These are phyloP conservation scores for Xylariaceae sp. DNA, from an alignment of 2,329 filamentous ascomycete genomes.

Conservation along the genomic window DNA sequence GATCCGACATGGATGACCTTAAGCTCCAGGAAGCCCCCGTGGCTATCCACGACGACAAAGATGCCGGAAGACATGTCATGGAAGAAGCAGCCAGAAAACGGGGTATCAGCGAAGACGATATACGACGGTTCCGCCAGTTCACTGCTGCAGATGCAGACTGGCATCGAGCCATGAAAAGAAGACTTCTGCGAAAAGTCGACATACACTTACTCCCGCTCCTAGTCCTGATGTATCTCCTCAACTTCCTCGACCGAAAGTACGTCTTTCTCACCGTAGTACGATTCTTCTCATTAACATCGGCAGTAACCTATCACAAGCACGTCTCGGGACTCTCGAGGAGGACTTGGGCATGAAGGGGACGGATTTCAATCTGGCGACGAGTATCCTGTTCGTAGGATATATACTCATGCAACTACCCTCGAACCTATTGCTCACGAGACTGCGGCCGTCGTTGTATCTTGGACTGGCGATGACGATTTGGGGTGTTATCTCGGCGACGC, in stretches of 20 bases:
- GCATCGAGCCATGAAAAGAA: conserved; percentile 29
- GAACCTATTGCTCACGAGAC: conserved; percentile 51
- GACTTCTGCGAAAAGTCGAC: conserved; percentile 47
- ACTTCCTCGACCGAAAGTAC: conserved; percentile 47
- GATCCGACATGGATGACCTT: conserved; percentile 4
- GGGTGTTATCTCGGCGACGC: conserved; percentile 38
- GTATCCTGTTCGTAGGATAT: conserved; percentile 55
- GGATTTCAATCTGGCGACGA: conserved; percentile 52
- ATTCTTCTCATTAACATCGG: conserved; percentile 4
- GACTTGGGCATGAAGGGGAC: conserved; percentile 51
- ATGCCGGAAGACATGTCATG: conserved; percentile 1
- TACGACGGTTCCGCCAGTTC: conserved; percentile 27
- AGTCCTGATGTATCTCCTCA: conserved; percentile 51
- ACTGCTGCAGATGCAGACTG: conserved; percentile 26
- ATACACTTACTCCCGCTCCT: conserved; percentile 47
- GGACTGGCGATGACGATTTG: conserved; percentile 40
- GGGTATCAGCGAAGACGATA: conserved; percentile 26
- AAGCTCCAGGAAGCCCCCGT: conserved; percentile 4
- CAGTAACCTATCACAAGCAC: conserved; percentile 49
- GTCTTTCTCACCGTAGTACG: background rate
- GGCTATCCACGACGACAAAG: conserved; percentile 1
- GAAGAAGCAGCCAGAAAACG: conserved; percentile 10
- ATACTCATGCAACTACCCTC: conserved; percentile 58
- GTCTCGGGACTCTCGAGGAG: conserved; percentile 47
- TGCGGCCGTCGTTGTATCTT: conserved; percentile 51